Evolutionary conservation across 352 stramenopile genomes (phyloP), one percentile per base, ranked within the genome.

Genomic region (Pythium periplocum): DNA sequence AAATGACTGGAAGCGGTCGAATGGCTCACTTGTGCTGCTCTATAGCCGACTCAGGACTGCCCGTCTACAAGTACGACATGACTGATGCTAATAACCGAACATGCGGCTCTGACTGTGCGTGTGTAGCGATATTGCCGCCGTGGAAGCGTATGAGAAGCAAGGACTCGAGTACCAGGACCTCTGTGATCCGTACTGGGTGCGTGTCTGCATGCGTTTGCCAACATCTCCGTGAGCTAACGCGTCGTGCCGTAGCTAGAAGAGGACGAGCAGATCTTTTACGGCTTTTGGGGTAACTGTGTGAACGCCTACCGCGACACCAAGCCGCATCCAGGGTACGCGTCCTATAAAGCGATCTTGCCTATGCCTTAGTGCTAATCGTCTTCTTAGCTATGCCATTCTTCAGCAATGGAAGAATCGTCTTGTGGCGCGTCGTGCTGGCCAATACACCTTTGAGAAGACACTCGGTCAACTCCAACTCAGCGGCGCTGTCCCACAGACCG

Each of bases 221-320:
- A 26, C 17, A 26, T 26, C 17, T 26, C 17, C 17, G 17, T 26
- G 17, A 26, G 17, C 17, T 26, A 26, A 26, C 17, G 17, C 17
- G 17, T 26, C 17, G 17, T 26, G 17, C 11, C 34, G 7, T 48
- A 87, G 81, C 57, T 95, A 10, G 69, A 74, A 39, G 71, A 96
- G 55, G 78, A 93, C 55, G 73, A 78, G n/a, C 59, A 79, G 45
- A 34, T 90, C 52, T 97, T 97, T 59, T 96, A 95, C 55, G 88
- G 87, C 6, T 97, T 97, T 63, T 97, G 90, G 90, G 87, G 87
- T 33, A 80, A 73, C 48, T 97, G 86, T 53, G 72, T 85, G 43
- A 93, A 97, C 62, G 66, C 79, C 11, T 97, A 97, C 57, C 68
- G 86, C 32, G 73, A 90, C 51, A 77, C 88, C 0, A 54, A 68